Conservation (phyloP, 805 yeast genomes). For the Candida ulmi region DNA sequence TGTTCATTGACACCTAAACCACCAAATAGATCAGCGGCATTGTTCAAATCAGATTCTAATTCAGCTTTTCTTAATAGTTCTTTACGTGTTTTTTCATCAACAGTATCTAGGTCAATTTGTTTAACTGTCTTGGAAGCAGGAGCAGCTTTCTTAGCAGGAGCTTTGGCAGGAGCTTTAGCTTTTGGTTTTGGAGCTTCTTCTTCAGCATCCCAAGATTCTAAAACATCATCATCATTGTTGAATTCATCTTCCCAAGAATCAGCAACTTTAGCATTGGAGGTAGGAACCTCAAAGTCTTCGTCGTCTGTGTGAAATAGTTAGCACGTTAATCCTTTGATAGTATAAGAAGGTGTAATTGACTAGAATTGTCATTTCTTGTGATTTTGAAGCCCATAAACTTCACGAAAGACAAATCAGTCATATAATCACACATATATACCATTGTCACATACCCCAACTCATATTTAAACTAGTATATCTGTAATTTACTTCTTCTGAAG, state of each 20-base stretch:
- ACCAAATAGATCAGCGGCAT: constrained; percentile 89
- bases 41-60: constrained; percentile 77
- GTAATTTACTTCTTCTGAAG: not conserved
- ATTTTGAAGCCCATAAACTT: too few relatives aligned
- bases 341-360: too few relatives aligned
- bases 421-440: too few relatives aligned
- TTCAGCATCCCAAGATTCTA: constrained; percentile 90
- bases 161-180: constrained; percentile 23
- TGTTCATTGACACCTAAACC: constrained; percentile 52
- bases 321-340: too few relatives aligned
- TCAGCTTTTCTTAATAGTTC: constrained; percentile 78
- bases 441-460: constrained; percentile 5
- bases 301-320: constrained; percentile 54
- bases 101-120: constrained; percentile 51
- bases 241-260: constrained; percentile 80
- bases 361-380: too few relatives aligned
- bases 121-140: constrained; percentile 31
- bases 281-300: constrained; percentile 79
- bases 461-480: not conserved
- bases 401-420: too few relatives aligned
- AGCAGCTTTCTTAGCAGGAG: constrained; percentile 25
- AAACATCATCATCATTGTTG: constrained; percentile 69
- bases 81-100: constrained; percentile 69
- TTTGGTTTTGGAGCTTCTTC: constrained; percentile 36
- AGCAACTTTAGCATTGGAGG: constrained; percentile 46